Evolutionary conservation across 495 filamentous ascomycete genomes (phyloP).

Genomic region (Echria macrotheca): DNA sequence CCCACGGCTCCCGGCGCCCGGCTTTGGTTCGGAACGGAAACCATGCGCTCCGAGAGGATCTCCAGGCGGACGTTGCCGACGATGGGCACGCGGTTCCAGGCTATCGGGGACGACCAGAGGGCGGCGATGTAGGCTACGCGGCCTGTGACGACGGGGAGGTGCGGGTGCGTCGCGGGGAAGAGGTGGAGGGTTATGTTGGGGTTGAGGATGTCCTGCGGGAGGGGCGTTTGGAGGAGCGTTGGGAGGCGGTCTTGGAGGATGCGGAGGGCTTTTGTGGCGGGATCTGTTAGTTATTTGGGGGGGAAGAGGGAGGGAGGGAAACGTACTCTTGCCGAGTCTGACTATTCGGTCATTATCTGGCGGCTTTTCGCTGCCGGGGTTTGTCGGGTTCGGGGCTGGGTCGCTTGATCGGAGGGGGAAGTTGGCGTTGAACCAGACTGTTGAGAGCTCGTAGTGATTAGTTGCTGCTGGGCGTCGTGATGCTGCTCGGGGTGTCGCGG

Average conservation of each 20-base stretch:
- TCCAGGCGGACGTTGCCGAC: slow-evolving; percentile 82
- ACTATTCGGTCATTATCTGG: slow-evolving; percentile 71
- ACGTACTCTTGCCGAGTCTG: slow-evolving; percentile 83
- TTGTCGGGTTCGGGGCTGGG: slow-evolving; percentile 1
- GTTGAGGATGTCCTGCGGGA: slow-evolving; percentile 81
- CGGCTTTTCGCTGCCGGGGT: too few species aligned
- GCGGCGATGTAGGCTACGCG: slow-evolving; percentile 87
- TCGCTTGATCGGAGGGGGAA: slow-evolving; percentile 14
- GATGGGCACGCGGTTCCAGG: slow-evolving; percentile 87
- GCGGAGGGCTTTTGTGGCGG: slow-evolving; percentile 73
- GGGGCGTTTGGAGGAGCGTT: slow-evolving; percentile 72
- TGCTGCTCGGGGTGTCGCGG: neutral
- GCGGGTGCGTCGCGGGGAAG: slow-evolving; percentile 93
- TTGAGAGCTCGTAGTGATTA: slow-evolving; percentile 3
- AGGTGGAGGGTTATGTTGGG: slow-evolving; percentile 89
- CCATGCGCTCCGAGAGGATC: slow-evolving; percentile 83
- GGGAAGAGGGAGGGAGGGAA: neutral
- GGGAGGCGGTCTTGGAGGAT: slow-evolving; percentile 83
- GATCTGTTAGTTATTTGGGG: slow-evolving; percentile 1
- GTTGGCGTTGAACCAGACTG: slow-evolving; percentile 33
- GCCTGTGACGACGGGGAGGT: slow-evolving; percentile 86
- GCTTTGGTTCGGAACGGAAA: slow-evolving; percentile 36
- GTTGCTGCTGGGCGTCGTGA: neutral
- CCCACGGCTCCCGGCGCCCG: slow-evolving; percentile 41
- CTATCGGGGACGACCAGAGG: slow-evolving; percentile 89